Evolutionary conservation across 495 filamentous ascomycete genomes (phyloP), one percentile per base, ranked within the genome.

Genomic region (Cairneyella variabilis): DNA sequence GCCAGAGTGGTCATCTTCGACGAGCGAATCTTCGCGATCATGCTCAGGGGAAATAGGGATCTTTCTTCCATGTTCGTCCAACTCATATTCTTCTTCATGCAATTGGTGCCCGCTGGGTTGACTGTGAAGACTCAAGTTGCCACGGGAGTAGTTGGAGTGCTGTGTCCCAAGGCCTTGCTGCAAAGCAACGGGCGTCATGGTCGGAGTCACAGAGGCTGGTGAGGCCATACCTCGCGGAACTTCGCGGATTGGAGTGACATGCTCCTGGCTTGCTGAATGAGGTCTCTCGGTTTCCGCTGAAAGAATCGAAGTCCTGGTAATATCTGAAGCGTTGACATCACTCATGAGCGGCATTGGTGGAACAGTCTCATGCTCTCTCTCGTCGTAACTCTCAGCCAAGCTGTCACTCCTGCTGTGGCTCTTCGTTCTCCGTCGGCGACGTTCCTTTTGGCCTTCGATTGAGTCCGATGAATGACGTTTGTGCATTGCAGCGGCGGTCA

Each of bases 251-350:
- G 79, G 74, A 10, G 78, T 75, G 52, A 76, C 70, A 52, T 77
- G 69, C 25, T 61, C 61, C 36, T 60, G 54, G 20, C 65, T 82
- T n/a, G 76, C 76, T 40, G 84, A 86, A 51, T 77, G 78, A 47
- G 88, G 80, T 56, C 85, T 69, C 57, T 85, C 88, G 0, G 88
- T 91, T 21, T 86, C 82, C 32, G 89, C 85, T 4, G 93, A 91
- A 10, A 95, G 73, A 51, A 98, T 88, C 0, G 95, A 97, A 30
- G 86, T 84, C 64, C 93, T 78, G 2, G 93, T 97, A 43, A 96
- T 65, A 22, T 96, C 90, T 0, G 91, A 95, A 26, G 87, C 79
- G 42, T 85, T 79, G 23, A 95, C 79, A 38, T 89, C 88, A 66
- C 91, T 95, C 64, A 82, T 83, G 63, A 95, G 76, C 2, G 91